Base-by-base conservation (phyloP, 2,329 filamentous ascomycete genomes). In the Penicillium sp. region DNA sequence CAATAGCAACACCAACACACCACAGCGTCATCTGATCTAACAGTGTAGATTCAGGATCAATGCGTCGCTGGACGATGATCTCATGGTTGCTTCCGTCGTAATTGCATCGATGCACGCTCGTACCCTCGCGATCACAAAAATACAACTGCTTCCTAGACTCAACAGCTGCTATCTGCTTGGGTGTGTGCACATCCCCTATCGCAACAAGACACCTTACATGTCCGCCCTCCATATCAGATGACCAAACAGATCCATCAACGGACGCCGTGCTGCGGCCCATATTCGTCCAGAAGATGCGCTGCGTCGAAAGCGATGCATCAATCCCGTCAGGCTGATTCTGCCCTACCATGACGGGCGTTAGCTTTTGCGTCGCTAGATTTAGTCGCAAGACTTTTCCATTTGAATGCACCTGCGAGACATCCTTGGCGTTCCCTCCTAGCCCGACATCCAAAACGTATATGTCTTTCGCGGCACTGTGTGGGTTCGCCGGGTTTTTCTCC, bases 1-100 rank as follows among this genome's bases (percentile, higher is more conserved):
- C 76, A 0, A 86, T 72, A 0, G 78, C 67, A 38, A 87, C 75
- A 1, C 84, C 83, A 8, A 86, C 83, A 50, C 81, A 83, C 81
- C 81, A 84, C 4, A 72, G 56, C 32, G 50, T 80, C 75, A 11
- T 66, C 59, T 70, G 42, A 1, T 58, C 72, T 52, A 49, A 11
- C 8, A 55, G 27, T 5, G 16, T 31, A 6, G 22, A 43, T 1
- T 31, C 14, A 2, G 31, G 5, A 66, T 73, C 53, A 6, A 14
- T 18, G 14, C 38, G 31, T 1, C 66, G 71, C 47, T 75, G 62
- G 7, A 81, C 50, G n/a, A 83, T 36, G 4, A 72, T 61, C 51
- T 75, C 67, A 29, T 69, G 61, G 44, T 62, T 58, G 5, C 54
- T 62, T 1, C 75, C 73, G 32, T 77, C 74, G 14, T 66, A 65